These are phyloP conservation scores for Xerocomellus amylosporus DNA, from an alignment of 768 basidiomycete genomes.

Conservation along the genomic window DNA sequence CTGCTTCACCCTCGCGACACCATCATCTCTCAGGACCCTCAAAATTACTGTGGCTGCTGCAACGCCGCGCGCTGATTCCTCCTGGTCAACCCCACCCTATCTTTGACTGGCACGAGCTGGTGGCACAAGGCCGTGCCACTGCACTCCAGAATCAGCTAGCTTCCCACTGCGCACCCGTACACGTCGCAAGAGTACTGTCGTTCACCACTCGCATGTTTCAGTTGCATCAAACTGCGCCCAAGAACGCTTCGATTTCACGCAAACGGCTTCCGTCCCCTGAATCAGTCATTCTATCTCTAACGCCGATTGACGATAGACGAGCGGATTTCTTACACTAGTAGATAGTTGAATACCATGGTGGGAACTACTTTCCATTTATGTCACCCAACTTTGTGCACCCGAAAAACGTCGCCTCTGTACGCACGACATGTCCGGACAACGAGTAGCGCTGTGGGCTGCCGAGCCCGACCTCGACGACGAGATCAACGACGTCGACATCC, in stretches of 20 bases:
- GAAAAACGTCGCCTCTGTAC: not conserved
- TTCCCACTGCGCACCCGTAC: no score
- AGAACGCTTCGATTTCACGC: not conserved
- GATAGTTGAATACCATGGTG: no score
- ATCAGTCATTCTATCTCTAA: no score
- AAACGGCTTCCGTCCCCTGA: not conserved
- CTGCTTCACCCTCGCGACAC: constrained; percentile 1
- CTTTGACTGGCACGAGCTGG: no score
- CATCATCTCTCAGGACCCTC: no score
- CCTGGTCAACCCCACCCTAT: no score
- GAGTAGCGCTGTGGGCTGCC: constrained; percentile 70
- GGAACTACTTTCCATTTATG: constrained; percentile 17
- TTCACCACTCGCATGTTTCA: not conserved
- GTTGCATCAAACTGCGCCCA: not conserved
- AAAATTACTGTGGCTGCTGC: no score
- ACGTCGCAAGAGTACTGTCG: not conserved
- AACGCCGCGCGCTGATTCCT: no score
- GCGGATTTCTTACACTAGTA: no score
- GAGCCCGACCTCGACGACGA: constrained; percentile 81
- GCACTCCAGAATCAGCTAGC: no score
- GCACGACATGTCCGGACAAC: constrained; percentile 49
- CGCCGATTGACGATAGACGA: no score
- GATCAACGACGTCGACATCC: constrained; percentile 63
- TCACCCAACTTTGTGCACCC: not conserved
- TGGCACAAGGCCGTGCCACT: no score